phyloP scores from a whole-genome alignment of 352 stramenopile genomes.

The Thraustotheca clavata region DNA sequence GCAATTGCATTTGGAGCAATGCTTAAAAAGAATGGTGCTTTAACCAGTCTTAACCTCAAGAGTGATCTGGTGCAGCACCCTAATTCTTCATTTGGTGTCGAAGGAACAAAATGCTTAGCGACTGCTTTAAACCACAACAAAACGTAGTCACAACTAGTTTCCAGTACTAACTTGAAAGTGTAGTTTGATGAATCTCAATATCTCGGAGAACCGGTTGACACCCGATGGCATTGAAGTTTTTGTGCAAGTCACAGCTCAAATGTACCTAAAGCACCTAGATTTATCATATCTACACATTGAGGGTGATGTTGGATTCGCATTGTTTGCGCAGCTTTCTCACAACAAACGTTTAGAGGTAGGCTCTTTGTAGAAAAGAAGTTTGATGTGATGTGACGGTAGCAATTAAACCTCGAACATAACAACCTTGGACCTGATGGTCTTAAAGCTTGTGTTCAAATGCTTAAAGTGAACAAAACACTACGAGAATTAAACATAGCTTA shows the following conservation, averaged over 20 bases:
- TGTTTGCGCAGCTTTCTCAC: conserved; percentile 60
- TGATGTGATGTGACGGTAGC: not conserved
- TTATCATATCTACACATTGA: conserved; percentile 52
- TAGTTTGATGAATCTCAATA: conserved; percentile 35
- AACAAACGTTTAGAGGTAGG: conserved; percentile 35
- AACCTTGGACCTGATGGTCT: conserved; percentile 64
- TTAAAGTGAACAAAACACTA: conserved; percentile 46
- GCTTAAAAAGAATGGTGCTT: conserved; percentile 41
- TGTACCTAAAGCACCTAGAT: conserved; percentile 43
- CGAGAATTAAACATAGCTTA: conserved; percentile 60
- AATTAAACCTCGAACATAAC: conserved; percentile 54
- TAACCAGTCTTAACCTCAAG: conserved; percentile 55
- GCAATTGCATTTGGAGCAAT: conserved; percentile 52
- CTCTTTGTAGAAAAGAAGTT: not conserved
- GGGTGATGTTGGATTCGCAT: conserved; percentile 39
- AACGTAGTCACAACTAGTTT: conserved; percentile 21
- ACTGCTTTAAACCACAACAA: conserved; percentile 38
- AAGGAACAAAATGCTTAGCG: conserved; percentile 39
- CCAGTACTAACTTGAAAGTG: not conserved
- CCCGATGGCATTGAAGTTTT: conserved; percentile 46
- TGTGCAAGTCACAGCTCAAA: conserved; percentile 44
- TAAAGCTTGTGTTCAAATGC: conserved; percentile 42
- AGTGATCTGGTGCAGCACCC: conserved; percentile 42
- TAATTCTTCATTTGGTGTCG: conserved; percentile 47
- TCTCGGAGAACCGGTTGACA: conserved; percentile 55